Conservation (phyloP, 768 basidiomycete genomes). For the Russula foetens region DNA sequence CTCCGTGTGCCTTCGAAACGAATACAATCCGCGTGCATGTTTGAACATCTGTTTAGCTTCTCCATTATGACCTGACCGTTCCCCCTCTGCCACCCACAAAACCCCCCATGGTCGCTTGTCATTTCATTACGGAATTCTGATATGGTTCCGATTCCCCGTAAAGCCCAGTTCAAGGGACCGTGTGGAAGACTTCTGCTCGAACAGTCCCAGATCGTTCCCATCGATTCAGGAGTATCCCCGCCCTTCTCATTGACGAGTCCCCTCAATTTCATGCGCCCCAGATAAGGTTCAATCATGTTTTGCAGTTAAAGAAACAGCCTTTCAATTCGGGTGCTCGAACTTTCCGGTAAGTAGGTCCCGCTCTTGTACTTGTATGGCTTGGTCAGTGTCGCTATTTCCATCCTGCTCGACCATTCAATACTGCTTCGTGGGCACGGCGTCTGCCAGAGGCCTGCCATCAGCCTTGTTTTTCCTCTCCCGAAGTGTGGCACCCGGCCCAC, state of each 20-base stretch:
- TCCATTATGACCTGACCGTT: neutral
- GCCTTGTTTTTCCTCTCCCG: slow-evolving; percentile 12
- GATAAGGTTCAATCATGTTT: slow-evolving; percentile 22
- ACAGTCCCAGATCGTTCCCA: slow-evolving; percentile 17
- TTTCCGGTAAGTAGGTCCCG: slow-evolving; percentile 14
- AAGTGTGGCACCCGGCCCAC: slow-evolving; percentile 4
- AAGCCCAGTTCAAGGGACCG: slow-evolving; percentile 9
- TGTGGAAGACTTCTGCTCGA: slow-evolving; percentile 12
- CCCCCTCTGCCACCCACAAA: neutral
- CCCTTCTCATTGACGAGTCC: slow-evolving; percentile 14
- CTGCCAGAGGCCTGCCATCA: slow-evolving; percentile 4
- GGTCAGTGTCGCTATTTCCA: slow-evolving; percentile 10
- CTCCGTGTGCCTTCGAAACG: neutral
- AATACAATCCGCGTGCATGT: neutral
- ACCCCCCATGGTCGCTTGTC: slow-evolving; percentile 8
- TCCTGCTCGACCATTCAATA: slow-evolving; percentile 1
- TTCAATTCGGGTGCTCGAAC: slow-evolving; percentile 19
- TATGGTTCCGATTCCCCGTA: slow-evolving; percentile 18
- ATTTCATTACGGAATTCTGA: slow-evolving; percentile 21
- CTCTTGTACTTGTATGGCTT: slow-evolving; percentile 20
- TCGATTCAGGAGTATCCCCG: slow-evolving; percentile 17
- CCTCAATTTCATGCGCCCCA: slow-evolving; percentile 14
- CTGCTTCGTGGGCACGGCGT: slow-evolving; percentile 11
- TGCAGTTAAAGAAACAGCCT: slow-evolving; percentile 24
- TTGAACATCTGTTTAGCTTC: neutral